Base-by-base conservation (phyloP, 768 basidiomycete genomes). In the Leucosporidium scottii region DNA sequence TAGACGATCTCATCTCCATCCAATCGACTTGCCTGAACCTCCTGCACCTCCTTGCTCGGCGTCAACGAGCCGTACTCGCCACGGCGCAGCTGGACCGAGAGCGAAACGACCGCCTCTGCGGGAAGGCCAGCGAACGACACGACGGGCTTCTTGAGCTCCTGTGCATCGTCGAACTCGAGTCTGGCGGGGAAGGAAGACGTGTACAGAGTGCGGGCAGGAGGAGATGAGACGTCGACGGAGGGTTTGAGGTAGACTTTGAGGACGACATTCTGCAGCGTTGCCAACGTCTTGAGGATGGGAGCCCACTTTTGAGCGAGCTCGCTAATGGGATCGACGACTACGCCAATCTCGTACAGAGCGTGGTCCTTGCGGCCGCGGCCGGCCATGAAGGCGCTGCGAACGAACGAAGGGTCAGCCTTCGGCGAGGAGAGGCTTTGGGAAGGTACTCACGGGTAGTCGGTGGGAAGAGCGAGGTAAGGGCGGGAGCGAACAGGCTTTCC, bases 171-270 rank as follows among this genome's bases (percentile, higher is more conserved):
- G 75, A 91, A 97, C 0, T 76, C 66, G 20, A 88, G 79, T 4
- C 79, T 76, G 3, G 85, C 82, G 3, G 80, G 75, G 7, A 92
- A 79, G 61, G 85, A 86, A 75, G 87, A 90, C 12, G 89, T 87
- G 77, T 96, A 98, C 81, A 97, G 97, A 21, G 87, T 84, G 77
- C 96, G 97, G 51, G 98, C 79, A 0, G 93, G 92, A 31, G 96
- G 81, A 89, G 96, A 92, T 2, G 78, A 76, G 68, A 87, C 82
- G 31, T 77, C 79, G 12, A 75, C 66, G 0, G 82, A 78, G 1
- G 93, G 92, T 74, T 90, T 90, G 7, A 96, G 79, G 75, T 90
- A 85, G n/a, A 98, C 81, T 68, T 89, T 84, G 15, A 93, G 80
- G 72, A 83, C 69, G 17, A 79, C 77, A 48, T 75, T 71, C 28